Evolutionary conservation across 192 early-diverging fungal genomes (phyloP), one percentile per base, ranked within the genome.

Genomic region (Backusella circina): DNA sequence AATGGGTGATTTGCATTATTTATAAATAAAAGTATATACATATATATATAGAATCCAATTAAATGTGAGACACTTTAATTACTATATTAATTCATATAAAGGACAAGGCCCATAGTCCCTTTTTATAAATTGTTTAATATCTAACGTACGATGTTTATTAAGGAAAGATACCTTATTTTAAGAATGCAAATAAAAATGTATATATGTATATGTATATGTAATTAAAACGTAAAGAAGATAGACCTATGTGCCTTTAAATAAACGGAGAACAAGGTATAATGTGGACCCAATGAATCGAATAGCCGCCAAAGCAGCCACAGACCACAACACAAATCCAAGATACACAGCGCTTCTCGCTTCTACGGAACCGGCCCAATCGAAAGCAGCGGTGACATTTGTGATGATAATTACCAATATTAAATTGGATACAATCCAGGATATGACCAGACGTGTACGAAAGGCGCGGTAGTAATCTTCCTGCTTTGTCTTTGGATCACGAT

Each of bases 391-490:
- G 51, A 86, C 90, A 15, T 89, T 91, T 84, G 33, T 85, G 38
- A 95, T 79, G 47, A 86, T 76, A 44, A 85, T 86, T 74, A 96
- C 87, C 57, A 96, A 74, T 18, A 86, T 41, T 9, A 84, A 79
- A 79, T 96, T 96, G 18, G 86, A 87, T 18, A 94, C 80, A 61
- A 94, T 88, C 95, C 95, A 96, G 9, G 74, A 78, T 16, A 95
- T 74, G 1, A 96, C 89, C 16, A 95, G 81, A 5, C 83, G 79
- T 2, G 94, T 95, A 72, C 95, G 88, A 86, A 95, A 96, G 30
- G 89, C 78, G 47, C 91, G 91, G 81, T 93, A 94, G 78, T 96
- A 93, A 79, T 96, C 94, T 39, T 91, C 75, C 32, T 74, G 71
- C 50, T 66, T 94, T 15, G 90, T 91, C 64, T 89, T 86, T 2